Percentiles rank a stretch among this genome's conserved stretches.
phyloP scores from a whole-genome alignment of 495 filamentous ascomycete genomes.

The Neurospora africana region DNA sequence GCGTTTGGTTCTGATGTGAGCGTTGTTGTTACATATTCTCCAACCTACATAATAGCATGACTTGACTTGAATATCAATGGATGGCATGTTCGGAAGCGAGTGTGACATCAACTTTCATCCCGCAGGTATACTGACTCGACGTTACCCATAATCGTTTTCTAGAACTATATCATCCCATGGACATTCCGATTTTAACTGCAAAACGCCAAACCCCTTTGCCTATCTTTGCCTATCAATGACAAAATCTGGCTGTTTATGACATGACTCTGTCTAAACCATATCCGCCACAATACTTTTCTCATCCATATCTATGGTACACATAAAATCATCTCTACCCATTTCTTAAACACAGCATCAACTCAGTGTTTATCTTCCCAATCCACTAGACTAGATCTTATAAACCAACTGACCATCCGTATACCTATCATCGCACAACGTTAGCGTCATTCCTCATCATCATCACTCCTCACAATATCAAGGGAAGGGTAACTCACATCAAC shows the following conservation, averaged over 20 bases:
- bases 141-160: background rate
- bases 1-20: background rate
- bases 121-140: background rate
- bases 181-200: background rate
- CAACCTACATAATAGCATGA: background rate
- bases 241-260: background rate
- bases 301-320: background rate
- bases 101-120: background rate
- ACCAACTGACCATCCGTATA: slow-evolving; percentile 36
- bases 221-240: background rate
- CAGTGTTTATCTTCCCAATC: background rate
- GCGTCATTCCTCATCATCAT: slow-evolving; percentile 1
- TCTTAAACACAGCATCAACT: background rate
- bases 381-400: slow-evolving; percentile 30
- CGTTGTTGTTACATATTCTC: background rate
- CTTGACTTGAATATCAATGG: background rate
- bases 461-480: background rate
- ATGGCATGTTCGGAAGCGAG: background rate
- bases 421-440: slow-evolving; percentile 24
- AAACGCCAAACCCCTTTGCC: background rate
- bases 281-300: background rate
- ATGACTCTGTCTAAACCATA: background rate
- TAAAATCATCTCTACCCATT: background rate
- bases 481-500: slow-evolving; percentile 70
- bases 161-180: background rate